A percentile compares a stretch with the other conserved stretches of the same genome.
Evolutionary conservation across 2,329 filamentous ascomycete genomes (phyloP).

Genomic region (Fusarium caatingaense): DNA sequence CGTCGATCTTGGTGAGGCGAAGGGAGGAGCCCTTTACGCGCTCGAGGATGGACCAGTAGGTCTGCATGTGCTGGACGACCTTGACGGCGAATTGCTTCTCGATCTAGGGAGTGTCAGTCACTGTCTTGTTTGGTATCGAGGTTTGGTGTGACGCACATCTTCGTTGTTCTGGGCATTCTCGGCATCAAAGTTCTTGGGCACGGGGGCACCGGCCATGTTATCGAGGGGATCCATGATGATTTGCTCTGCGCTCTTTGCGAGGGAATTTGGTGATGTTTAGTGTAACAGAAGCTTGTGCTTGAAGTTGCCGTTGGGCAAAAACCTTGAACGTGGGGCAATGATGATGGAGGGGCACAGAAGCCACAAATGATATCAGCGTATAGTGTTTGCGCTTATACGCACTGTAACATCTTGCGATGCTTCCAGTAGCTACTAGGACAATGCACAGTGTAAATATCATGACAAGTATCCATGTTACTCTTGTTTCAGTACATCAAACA

Average conservation of each 20-base stretch:
- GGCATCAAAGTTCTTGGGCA: constrained; percentile 70
- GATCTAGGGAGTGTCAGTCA: constrained; percentile 68
- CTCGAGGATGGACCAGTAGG: constrained; percentile 96
- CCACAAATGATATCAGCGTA: constrained; percentile 48
- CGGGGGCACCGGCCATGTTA: constrained; percentile 50
- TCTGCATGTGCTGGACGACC: constrained; percentile 95
- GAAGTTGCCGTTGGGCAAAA: constrained; percentile 40
- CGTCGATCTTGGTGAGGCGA: constrained; percentile 91
- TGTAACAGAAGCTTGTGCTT: constrained; percentile 10
- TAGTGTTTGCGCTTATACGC: constrained; percentile 38
- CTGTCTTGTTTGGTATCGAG: constrained; percentile 8
- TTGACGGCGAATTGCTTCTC: constrained; percentile 99
- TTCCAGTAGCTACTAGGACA: constrained; percentile 32
- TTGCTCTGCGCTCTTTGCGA: neutral
- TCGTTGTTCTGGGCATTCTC: constrained; percentile 66
- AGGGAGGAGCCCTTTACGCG: constrained; percentile 88
- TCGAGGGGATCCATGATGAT: constrained; percentile 54
- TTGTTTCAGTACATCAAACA: neutral
- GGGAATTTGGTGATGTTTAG: neutral
- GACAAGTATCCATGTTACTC: neutral
- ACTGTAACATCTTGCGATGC: constrained; percentile 22
- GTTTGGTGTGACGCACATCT: constrained; percentile 58
- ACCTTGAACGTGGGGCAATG: constrained; percentile 47
- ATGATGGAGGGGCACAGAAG: constrained; percentile 45
- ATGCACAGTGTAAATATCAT: neutral